These are phyloP conservation scores for Haplosporangium sp. DNA, from an alignment of 371 early-diverging fungal genomes.

Conservation along the genomic window DNA sequence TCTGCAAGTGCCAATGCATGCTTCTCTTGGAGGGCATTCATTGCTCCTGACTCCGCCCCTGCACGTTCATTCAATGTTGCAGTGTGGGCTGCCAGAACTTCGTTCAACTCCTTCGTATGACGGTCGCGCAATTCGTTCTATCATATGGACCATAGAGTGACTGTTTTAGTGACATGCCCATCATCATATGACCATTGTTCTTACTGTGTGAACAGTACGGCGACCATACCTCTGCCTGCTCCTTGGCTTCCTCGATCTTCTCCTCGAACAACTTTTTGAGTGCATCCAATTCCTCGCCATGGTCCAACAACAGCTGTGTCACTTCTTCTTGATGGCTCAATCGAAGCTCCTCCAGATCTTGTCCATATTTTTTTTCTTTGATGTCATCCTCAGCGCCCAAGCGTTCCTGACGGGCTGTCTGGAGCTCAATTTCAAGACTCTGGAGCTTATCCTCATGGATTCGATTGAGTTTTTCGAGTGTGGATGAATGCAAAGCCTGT, in stretches of 20 bases:
- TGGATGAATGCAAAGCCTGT: constrained; percentile 45
- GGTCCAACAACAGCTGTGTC: constrained; percentile 28
- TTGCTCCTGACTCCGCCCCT: constrained; percentile 42
- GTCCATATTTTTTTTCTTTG: constrained; percentile 33
- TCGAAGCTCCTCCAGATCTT: constrained; percentile 44
- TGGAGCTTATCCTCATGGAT: constrained; percentile 52
- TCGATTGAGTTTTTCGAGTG: constrained; percentile 46
- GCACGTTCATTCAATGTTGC: constrained; percentile 48
- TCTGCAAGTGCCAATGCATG: constrained; percentile 34
- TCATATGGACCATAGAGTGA: not conserved
- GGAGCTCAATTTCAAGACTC: constrained; percentile 47
- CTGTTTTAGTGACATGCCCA: not conserved
- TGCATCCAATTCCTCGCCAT: constrained; percentile 31
- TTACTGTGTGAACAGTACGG: not conserved
- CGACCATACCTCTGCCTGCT: constrained; percentile 39
- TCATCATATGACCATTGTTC: not conserved
- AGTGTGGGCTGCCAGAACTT: constrained; percentile 43
- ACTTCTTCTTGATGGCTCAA: constrained; percentile 41
- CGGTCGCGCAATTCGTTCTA: constrained; percentile 45
- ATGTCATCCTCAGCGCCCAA: constrained; percentile 42
- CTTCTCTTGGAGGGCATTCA: constrained; percentile 33
- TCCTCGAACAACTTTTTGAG: constrained; percentile 36
- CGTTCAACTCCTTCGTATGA: constrained; percentile 40
- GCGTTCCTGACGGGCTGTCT: constrained; percentile 38
- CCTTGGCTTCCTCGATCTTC: constrained; percentile 49